Conservation (phyloP, 805 yeast species). For the Diddensiella transvaalensis region DNA sequence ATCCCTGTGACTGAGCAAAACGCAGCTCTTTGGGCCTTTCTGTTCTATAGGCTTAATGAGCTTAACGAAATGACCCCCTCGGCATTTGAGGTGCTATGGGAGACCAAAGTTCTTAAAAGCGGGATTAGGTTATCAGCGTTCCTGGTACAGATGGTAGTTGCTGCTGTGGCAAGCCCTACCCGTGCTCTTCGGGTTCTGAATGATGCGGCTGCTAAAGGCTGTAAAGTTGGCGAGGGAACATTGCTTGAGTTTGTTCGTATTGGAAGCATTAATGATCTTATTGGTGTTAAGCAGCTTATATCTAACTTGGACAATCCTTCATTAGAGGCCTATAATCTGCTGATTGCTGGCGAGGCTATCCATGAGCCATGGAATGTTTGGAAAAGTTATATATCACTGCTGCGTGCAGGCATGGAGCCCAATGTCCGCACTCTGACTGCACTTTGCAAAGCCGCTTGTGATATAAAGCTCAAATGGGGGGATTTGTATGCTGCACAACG, state of each 20-base stretch:
- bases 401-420: slow-evolving; percentile 28
- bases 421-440: slow-evolving; percentile 38
- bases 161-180: slow-evolving; percentile 4
- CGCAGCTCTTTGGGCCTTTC: slow-evolving; percentile 26
- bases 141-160: slow-evolving; percentile 12
- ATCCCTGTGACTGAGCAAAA: slow-evolving; percentile 11
- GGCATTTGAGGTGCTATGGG: slow-evolving; percentile 20
- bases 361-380: slow-evolving; percentile 33
- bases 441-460: slow-evolving; percentile 47
- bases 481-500: slow-evolving; percentile 53
- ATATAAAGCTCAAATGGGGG: slow-evolving; percentile 43
- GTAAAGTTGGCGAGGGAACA: not conserved
- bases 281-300: slow-evolving; percentile 1
- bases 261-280: slow-evolving; percentile 6
- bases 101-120: slow-evolving; percentile 11
- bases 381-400: slow-evolving; percentile 31
- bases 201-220: not conserved
- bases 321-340: slow-evolving; percentile 5
- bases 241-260: slow-evolving; percentile 3
- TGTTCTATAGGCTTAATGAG: slow-evolving; percentile 21
- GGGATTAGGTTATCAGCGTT: slow-evolving; percentile 12
- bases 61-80: slow-evolving; percentile 21
- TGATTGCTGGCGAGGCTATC: slow-evolving; percentile 30
- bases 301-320: slow-evolving; percentile 2
- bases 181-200: slow-evolving; percentile 16